Conservation (phyloP, 73 alveolate species). For the Blepharisma stoltei region DNA sequence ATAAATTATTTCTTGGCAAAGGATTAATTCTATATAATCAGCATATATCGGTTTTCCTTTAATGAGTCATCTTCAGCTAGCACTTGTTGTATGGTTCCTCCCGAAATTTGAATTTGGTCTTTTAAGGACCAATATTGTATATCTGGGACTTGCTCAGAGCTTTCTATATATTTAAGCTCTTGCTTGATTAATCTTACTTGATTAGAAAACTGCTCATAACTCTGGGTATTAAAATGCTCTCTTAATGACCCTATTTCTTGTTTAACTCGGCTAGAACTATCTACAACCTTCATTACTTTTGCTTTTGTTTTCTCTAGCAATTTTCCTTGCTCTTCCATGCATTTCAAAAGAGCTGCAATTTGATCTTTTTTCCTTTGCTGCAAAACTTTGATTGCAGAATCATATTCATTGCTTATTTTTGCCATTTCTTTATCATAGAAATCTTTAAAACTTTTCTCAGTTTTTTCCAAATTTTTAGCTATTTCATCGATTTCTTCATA, state of each 20-base stretch:
- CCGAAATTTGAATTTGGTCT: background rate
- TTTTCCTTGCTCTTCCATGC: background rate
- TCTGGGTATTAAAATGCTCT: background rate
- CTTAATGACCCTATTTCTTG: background rate
- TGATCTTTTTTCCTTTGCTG: conserved; percentile 11
- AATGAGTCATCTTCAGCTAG: too few species aligned
- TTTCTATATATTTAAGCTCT: conserved; percentile 14
- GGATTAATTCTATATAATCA: too few species aligned
- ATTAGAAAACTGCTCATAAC: background rate
- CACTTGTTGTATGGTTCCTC: too few species aligned
- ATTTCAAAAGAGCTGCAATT: background rate
- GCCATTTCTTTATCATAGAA: conserved; percentile 11
- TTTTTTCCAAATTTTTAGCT: conserved; percentile 29
- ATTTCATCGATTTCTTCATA: conserved; percentile 14
- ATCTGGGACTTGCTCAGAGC: background rate
- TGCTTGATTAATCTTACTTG: background rate
- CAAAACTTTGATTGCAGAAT: background rate
- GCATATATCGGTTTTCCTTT: too few species aligned
- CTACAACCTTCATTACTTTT: background rate
- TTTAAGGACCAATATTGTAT: background rate
- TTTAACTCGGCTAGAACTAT: background rate
- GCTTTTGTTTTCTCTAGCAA: background rate
- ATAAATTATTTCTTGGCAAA: too few species aligned
- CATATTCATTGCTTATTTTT: conserved; percentile 5
- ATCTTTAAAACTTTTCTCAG: conserved; percentile 38